Evolutionary conservation across 345 rosid species (phyloP).

Genomic region (Heritiera littoralis): DNA sequence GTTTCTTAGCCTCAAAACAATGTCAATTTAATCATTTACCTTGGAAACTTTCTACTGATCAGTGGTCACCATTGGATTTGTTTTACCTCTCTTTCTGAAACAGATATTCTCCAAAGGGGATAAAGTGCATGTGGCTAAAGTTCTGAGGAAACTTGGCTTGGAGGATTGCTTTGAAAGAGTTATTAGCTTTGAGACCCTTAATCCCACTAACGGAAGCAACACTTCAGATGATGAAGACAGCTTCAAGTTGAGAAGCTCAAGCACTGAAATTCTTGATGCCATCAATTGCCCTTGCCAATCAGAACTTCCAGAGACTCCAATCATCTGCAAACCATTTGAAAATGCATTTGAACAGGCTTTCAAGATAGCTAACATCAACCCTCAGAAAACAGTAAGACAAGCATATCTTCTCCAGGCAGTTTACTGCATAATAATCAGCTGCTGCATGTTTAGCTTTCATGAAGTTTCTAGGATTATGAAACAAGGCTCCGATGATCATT

Average conservation of each 20-base stretch:
- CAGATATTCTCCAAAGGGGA: slow-evolving; percentile 67
- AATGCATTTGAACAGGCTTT: slow-evolving; percentile 41
- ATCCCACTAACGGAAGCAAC: slow-evolving; percentile 32
- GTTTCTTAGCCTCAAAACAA: not conserved
- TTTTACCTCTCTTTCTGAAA: not conserved
- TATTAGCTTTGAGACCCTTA: slow-evolving; percentile 64
- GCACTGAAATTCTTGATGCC: slow-evolving; percentile 36
- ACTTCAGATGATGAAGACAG: slow-evolving; percentile 37
- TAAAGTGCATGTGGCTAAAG: slow-evolving; percentile 50
- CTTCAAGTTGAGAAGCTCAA: slow-evolving; percentile 26
- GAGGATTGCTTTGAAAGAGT: slow-evolving; percentile 67
- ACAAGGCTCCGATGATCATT: not conserved
- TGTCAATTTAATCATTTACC: not conserved
- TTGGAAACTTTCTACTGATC: not conserved
- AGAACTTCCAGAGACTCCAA: slow-evolving; percentile 27
- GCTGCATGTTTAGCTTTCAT: not conserved
- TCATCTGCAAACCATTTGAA: slow-evolving; percentile 78
- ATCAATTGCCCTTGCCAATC: slow-evolving; percentile 14
- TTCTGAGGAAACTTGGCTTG: slow-evolving; percentile 52
- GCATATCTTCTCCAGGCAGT: too few relatives aligned
- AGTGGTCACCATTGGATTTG: not conserved
- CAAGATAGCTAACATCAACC: slow-evolving; percentile 58
- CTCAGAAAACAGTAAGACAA: slow-evolving; percentile 63
- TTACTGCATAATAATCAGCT: not conserved
- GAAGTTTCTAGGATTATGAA: not conserved